Evolutionary conservation across 1,139 yeast species (phyloP).

Genomic region (Candida gigantensis): DNA sequence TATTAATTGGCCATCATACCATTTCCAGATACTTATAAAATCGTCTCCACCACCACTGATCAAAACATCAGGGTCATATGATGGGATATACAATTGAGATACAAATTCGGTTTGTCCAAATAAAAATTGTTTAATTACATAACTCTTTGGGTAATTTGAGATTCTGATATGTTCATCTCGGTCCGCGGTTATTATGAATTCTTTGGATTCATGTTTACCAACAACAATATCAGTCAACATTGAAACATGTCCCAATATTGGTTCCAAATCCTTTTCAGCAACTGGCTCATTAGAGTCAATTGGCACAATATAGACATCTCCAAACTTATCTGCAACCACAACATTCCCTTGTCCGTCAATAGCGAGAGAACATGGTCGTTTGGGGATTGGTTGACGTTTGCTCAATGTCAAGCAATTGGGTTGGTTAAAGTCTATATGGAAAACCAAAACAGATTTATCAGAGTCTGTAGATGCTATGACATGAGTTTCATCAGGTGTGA

Average conservation of each 20-base stretch:
- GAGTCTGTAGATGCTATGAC: conserved; percentile 77
- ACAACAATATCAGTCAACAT: conserved; percentile 78
- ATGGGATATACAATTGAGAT: conserved; percentile 58
- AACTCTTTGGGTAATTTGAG: conserved; percentile 79
- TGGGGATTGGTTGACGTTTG: conserved; percentile 79
- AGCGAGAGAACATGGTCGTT: conserved; percentile 86
- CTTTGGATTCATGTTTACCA: conserved; percentile 45
- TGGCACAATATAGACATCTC: conserved; percentile 77
- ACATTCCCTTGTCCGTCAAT: conserved; percentile 51
- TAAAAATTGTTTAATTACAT: conserved; percentile 75
- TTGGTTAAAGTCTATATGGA: conserved; percentile 38
- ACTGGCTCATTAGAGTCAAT: conserved; percentile 31
- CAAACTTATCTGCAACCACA: conserved; percentile 92
- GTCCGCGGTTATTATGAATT: conserved; percentile 77
- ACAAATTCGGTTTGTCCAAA: conserved; percentile 89
- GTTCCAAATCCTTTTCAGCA: conserved; percentile 50
- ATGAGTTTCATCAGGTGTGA: conserved; percentile 51
- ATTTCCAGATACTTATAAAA: conserved; percentile 75
- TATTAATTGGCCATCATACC: conserved; percentile 53
- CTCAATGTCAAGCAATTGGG: conserved; percentile 43
- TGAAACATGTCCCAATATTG: conserved; percentile 93
- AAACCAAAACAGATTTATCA: conserved; percentile 77
- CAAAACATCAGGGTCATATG: conserved; percentile 47
- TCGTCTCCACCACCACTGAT: conserved; percentile 93
- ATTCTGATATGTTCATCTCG: conserved; percentile 95